These are phyloP conservation scores for Dactylellina cionopaga DNA, from an alignment of 2,329 filamentous ascomycete genomes.

Conservation along the genomic window DNA sequence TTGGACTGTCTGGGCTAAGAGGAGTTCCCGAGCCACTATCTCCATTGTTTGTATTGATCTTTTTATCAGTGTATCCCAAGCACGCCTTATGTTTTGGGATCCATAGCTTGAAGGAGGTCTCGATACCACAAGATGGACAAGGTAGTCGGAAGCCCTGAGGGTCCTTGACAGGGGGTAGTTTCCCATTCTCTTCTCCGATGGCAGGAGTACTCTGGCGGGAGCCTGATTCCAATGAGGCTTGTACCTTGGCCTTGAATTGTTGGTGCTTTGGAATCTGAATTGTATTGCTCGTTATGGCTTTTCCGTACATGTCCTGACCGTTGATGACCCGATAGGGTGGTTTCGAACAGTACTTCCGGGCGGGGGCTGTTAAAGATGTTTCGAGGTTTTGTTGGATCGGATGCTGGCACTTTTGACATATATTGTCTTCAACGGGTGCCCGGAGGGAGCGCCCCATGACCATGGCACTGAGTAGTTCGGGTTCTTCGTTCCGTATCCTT, in stretches of 20 bases:
- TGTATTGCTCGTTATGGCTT: constrained; percentile 27
- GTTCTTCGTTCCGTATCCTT: constrained; percentile 35
- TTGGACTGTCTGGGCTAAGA: constrained; percentile 42
- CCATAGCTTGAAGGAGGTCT: constrained; percentile 48
- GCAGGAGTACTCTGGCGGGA: constrained; percentile 33
- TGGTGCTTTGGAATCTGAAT: constrained; percentile 35
- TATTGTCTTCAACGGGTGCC: constrained; percentile 36
- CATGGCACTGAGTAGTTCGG: constrained; percentile 39
- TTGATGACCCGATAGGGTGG: constrained; percentile 24
- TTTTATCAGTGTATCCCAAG: constrained; percentile 36
- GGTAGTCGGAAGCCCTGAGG: constrained; percentile 30
- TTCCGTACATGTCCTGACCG: constrained; percentile 48
- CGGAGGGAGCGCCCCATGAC: constrained; percentile 45
- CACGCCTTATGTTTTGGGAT: constrained; percentile 40
- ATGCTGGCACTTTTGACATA: constrained; percentile 50
- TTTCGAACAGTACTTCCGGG: constrained; percentile 36
- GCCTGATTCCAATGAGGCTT: constrained; percentile 2
- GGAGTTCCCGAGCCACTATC: constrained; percentile 48
- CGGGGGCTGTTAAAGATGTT: constrained; percentile 22
- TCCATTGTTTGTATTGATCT: constrained; percentile 31
- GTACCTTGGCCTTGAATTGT: constrained; percentile 31
- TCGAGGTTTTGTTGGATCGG: constrained; percentile 36
- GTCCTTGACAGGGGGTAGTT: constrained; percentile 37
- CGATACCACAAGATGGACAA: constrained; percentile 30
- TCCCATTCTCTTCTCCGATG: constrained; percentile 39